Conservation (phyloP, 1,284 basidiomycete species). For the Tilletia horrida region DNA sequence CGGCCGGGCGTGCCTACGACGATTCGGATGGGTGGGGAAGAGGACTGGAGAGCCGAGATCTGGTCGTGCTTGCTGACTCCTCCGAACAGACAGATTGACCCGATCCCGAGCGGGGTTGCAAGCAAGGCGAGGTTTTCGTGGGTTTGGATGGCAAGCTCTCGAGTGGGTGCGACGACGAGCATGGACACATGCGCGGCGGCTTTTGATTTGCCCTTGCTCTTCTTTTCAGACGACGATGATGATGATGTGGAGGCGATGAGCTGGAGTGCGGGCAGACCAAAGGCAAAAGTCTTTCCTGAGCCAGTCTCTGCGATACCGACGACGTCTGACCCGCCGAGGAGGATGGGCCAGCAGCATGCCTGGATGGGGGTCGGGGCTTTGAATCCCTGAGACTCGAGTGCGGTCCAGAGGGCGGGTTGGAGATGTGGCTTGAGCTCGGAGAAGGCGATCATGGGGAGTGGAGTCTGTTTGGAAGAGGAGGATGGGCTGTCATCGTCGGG, state of each 20-base stretch:
- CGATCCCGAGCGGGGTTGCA: slow-evolving; percentile 72
- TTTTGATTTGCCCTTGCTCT: slow-evolving; percentile 36
- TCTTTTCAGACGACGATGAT: slow-evolving; percentile 40
- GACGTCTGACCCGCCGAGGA: slow-evolving; percentile 77
- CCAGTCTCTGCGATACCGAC: slow-evolving; percentile 98
- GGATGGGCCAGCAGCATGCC: slow-evolving; percentile 89
- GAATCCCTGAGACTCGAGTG: slow-evolving; percentile 68
- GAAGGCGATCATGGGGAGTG: slow-evolving; percentile 70
- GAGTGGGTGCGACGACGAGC: slow-evolving; percentile 85
- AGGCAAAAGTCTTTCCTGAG: slow-evolving; percentile 91
- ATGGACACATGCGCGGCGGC: slow-evolving; percentile 64
- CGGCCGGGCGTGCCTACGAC: slow-evolving; percentile 93
- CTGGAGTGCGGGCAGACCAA: slow-evolving; percentile 83
- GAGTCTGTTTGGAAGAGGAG: slow-evolving; percentile 42
- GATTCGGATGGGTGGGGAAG: slow-evolving; percentile 64
- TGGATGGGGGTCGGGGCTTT: slow-evolving; percentile 91
- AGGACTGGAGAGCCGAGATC: slow-evolving; percentile 61
- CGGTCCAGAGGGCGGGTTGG: slow-evolving; percentile 60
- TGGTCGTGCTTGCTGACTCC: slow-evolving; percentile 86
- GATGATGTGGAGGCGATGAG: slow-evolving; percentile 59
- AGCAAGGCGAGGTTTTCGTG: slow-evolving; percentile 77
- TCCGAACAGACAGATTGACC: slow-evolving; percentile 83
- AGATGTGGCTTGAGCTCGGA: slow-evolving; percentile 69
- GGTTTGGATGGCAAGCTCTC: slow-evolving; percentile 90
- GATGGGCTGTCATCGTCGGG: slow-evolving; percentile 48